phyloP scores from a whole-genome alignment of 495 filamentous ascomycete species.

The Aspergillus sparsus region DNA sequence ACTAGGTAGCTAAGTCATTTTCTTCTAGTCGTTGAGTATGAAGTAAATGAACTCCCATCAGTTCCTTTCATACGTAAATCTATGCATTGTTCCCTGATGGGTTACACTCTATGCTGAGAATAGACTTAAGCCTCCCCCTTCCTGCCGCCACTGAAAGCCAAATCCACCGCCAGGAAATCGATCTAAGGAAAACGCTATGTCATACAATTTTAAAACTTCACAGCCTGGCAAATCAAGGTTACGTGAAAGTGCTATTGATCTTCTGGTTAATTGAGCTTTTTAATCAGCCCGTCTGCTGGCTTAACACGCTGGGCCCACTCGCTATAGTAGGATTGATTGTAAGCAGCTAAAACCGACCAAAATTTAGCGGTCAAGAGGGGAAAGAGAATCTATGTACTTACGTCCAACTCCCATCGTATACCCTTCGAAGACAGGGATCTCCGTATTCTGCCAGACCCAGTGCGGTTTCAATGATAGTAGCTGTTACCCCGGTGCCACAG shows the following conservation, averaged over 20 bases:
- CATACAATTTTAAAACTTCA: conserved; percentile 9
- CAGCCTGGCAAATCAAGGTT: not conserved
- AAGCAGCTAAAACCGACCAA: conserved; percentile 12
- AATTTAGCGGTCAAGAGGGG: conserved; percentile 5
- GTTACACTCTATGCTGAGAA: conserved; percentile 5
- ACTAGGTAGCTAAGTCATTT: not conserved
- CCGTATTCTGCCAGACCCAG: conserved; percentile 76
- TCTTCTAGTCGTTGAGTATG: not conserved
- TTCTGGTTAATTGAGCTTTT: conserved; percentile 40
- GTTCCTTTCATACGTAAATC: not conserved
- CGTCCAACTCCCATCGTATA: conserved; percentile 99
- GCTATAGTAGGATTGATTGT: conserved; percentile 38
- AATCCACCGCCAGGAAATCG: not conserved
- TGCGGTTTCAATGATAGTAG: conserved; percentile 88
- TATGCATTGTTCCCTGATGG: not conserved
- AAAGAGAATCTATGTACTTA: conserved; percentile 53
- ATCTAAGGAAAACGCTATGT: conserved; percentile 7
- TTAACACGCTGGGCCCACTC: conserved; percentile 77
- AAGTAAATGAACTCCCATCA: not conserved
- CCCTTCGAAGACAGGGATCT: conserved; percentile 62
- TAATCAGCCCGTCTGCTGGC: conserved; percentile 60
- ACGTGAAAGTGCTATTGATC: not conserved
- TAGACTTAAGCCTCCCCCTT: not conserved
- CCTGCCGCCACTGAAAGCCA: conserved; percentile 5
- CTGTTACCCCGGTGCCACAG: conserved; percentile 94